These are phyloP conservation scores for Pythium folliculosum DNA, from an alignment of 352 stramenopile species.

Conservation along the genomic window DNA sequence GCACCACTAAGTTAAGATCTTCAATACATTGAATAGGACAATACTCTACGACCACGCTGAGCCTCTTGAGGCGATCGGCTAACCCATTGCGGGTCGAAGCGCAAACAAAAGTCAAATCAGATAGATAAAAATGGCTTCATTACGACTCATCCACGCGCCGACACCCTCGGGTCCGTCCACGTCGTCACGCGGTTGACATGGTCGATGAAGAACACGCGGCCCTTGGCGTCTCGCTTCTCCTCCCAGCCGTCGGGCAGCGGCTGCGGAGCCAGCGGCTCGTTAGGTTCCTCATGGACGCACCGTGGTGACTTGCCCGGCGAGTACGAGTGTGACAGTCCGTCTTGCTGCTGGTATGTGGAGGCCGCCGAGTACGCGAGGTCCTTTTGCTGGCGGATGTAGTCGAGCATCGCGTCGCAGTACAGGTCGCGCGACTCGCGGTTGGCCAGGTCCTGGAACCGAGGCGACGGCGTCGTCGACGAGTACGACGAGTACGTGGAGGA, in stretches of 20 bases:
- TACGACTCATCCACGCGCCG: neutral
- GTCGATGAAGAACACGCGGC: conserved; percentile 71
- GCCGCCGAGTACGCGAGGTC: conserved; percentile 33
- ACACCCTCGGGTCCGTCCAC: conserved; percentile 54
- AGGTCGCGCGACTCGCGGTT: conserved; percentile 57
- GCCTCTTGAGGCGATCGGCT: no score
- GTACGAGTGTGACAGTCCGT: neutral
- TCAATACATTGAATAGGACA: neutral
- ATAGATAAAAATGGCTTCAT: neutral
- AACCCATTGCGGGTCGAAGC: no score
- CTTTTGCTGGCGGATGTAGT: conserved; percentile 75
- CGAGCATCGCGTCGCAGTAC: conserved; percentile 69
- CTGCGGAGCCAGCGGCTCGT: neutral
- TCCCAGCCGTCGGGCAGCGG: conserved; percentile 71
- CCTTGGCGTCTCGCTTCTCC: conserved; percentile 67
- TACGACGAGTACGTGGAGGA: conserved; percentile 21
- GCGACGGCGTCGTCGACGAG: conserved; percentile 16
- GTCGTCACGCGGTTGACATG: conserved; percentile 77
- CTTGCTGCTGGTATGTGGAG: neutral
- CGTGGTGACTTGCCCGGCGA: neutral
- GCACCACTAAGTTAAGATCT: neutral
- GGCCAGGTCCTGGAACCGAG: conserved; percentile 41
- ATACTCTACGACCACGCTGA: no score
- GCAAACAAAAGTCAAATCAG: no score
- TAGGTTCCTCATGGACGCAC: conserved; percentile 7